Evolutionary conservation across 2,329 filamentous ascomycete species (phyloP).

Genomic region (Talaromyces amestolkiae): DNA sequence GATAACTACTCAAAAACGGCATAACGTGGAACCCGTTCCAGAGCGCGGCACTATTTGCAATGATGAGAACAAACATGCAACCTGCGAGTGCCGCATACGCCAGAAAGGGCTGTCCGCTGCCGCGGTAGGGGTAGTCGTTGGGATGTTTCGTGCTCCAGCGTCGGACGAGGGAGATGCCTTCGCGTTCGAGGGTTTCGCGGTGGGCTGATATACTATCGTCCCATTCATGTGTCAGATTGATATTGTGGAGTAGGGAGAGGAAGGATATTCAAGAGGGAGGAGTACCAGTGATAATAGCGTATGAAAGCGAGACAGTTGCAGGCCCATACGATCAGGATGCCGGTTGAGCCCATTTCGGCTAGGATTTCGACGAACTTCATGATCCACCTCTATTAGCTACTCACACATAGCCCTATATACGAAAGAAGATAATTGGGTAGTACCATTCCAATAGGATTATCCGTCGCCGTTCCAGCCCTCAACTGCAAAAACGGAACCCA

Average conservation of each 20-base stretch:
- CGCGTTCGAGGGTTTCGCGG: conserved; percentile 12
- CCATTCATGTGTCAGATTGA: neutral
- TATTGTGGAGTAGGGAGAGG: neutral
- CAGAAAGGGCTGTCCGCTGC: conserved; percentile 39
- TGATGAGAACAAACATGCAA: conserved; percentile 37
- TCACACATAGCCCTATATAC: neutral
- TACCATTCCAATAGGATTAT: conserved; percentile 21
- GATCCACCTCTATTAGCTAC: neutral
- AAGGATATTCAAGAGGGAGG: neutral
- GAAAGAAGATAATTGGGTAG: conserved; percentile 6
- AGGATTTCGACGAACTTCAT: conserved; percentile 42
- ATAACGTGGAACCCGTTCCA: conserved; percentile 38
- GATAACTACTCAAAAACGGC: conserved; percentile 41
- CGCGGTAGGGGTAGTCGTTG: conserved; percentile 41
- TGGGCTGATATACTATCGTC: conserved; percentile 11
- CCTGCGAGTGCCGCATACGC: conserved; percentile 37
- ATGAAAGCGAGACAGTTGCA: conserved; percentile 45
- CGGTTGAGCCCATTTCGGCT: conserved; percentile 38
- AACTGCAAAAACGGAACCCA: conserved; percentile 47
- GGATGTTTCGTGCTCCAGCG: conserved; percentile 16
- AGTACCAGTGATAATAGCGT: conserved; percentile 36
- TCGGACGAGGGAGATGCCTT: conserved; percentile 16
- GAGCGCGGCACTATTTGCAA: conserved; percentile 36
- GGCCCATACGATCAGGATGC: conserved; percentile 39
- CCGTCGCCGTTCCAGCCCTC: conserved; percentile 11